Evolutionary conservation across 2,329 filamentous ascomycete genomes (phyloP), one percentile per base, ranked within the genome.

Genomic region (Xylaria sp.): DNA sequence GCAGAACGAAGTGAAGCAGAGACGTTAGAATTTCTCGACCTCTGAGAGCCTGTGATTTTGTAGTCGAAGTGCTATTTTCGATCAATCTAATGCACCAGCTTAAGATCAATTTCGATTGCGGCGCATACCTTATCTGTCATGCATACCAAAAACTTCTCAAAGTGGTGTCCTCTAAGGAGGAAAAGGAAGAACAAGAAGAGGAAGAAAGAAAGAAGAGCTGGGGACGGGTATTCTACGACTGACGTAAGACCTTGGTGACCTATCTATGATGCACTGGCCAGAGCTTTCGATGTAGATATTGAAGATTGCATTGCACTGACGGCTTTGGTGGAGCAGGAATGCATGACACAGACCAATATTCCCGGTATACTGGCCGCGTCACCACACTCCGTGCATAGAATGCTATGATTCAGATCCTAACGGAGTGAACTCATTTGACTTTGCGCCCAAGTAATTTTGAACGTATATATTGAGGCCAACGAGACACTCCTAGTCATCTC

Each of bases 101-200:
- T 25, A 57, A 63, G 47, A 54, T 45, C 29, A 27, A 7, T 51
- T 47, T 55, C 49, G 49, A 54, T 57, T 50, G 38, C 36, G 57
- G 51, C 45, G 44, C 44, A 33, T 65, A 51, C 50, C 42, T 25
- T 25, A 38, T n/a, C 27, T 45, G 22, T 51, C n/a, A 42, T 45
- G 51, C 44, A 57, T 45, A 7, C 42, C 42, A 45, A 27, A 17
- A 15, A 33, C 10, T 36, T 39, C 20, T 22, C n/a, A 36, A 56
- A 45, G 57, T 44, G 25, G 44, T 45, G 6, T 31, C 20, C 15
- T 42, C 49, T 22, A 13, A 50, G 15, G 17, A 51, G 7, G 13
- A 5, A 31, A 5, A 44, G n/a, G 9, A 20, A 42, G 25, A 5
- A 20, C 9, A 13, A 10, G 13, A 10, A 36, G 33, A 36, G 9